Evolutionary conservation across 2,329 filamentous ascomycete species (phyloP), one percentile per base, ranked within the genome.

Genomic region (Paramyrothecium sp.): DNA sequence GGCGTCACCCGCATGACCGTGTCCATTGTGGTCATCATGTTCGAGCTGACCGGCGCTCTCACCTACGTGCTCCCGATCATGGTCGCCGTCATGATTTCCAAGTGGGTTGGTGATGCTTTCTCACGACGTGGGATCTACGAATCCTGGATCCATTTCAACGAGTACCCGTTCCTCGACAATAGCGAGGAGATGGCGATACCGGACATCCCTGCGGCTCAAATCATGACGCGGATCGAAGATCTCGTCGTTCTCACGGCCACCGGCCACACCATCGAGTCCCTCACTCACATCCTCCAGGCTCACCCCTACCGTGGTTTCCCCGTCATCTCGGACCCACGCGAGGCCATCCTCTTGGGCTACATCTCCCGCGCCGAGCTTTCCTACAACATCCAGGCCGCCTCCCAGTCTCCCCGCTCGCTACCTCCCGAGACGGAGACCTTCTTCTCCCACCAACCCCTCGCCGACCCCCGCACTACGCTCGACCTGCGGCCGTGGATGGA

Each of bases 21-120:
- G 12, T 97, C 93, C 13, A 97, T 99, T 63, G 94, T 99, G 4
- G 95, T 98, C 67, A 99, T 99, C 76, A 97, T 97, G 90, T 99
- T 99, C 69, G 95, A 99, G 78, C 87, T 99, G 56, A 99, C 95
- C 0, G 95, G 95, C 54, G 95, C 95, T 1, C 82, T 99, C 26
- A 96, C 92, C 1, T 98, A 98, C 70, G 94, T 99, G 52, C 85
- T 99, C 8, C 95, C 95, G 55, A 99, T 98, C 73, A 99, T 99
- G 95, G 91, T 99, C 62, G 92, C 93, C 48, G 95, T 99, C 69
- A 96, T 99, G 93, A 83, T 98, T 49, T 91, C 91, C 61, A 99
- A 99, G 77, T 99, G 95, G 95, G 92, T 97, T 23, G 95, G 93
- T 67, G 95, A 99, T 73, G 94, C 92, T 53, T 93, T 99, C 72